Base-by-base conservation (phyloP, 495 filamentous ascomycete genomes). In the Talaromyces wortmannii region DNA sequence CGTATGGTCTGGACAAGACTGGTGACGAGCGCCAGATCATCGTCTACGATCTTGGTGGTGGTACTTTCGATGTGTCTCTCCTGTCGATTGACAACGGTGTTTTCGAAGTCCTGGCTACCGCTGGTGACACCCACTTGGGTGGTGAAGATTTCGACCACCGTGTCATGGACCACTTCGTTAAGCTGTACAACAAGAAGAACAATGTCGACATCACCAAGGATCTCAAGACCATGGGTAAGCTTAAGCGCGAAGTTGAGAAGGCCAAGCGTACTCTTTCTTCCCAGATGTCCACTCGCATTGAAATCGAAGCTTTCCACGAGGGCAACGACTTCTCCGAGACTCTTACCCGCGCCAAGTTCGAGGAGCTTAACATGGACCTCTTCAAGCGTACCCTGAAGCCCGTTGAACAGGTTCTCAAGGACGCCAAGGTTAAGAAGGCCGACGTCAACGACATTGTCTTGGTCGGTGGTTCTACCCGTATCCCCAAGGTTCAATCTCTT, bases 141-240 rank as follows among this genome's bases (percentile, higher is more conserved):
- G 95, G 95, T 85, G 95, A 97, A 75, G 95, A 99, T 79, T 97
- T 99, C 73, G 94, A 99, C 73, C 90, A 97, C 80, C 87, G 92
- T 72, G 83, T 97, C 73, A 95, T 99, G 81, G 90, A 90, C 77
- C 83, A 96, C 85, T 90, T 97, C 71, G 85, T 88, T 77, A 97
- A 97, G 89, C 83, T 84, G 62, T 99, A 96, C 84, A 97, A 97
- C 87, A 97, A 97, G 87, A 94, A 97, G 84, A 83, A 97, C 80
- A 74, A 78, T 59, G 88, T 90, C 58, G 89, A 97, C 66, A 86
- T 99, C 67, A 85, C 85, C 78, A 96, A 92, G 80, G 91, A 97
- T 63, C 76, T 87, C 54, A 97, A 97, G 90, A 87, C 94, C 53
- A 97, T 99, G 94, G 92, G 94, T 78, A 97, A 97, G 78, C 85